Base-by-base conservation (phyloP, 768 basidiomycete genomes). In the Lenzites betulinus region DNA sequence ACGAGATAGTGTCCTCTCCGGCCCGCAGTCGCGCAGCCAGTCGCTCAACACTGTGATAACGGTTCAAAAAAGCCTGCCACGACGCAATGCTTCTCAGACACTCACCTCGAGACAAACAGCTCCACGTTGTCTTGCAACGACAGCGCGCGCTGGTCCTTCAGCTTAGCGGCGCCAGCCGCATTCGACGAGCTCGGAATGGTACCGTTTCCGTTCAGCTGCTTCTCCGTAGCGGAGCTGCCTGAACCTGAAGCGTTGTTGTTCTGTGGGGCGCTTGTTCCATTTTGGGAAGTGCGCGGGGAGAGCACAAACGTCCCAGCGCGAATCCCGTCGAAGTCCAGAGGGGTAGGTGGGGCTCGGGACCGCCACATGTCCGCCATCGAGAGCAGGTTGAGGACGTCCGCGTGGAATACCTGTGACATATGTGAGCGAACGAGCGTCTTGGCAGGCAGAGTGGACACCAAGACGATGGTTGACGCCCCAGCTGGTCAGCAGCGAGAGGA, bases 321-420 rank as follows among this genome's bases (percentile, higher is more conserved):
- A 65, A 98, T 93, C 2, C 76, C 73, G n/a, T 90, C 86, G 67
- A 88, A 94, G 59, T 91, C 86, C 26, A 99, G 82, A 1, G 95
- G 88, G 0, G 82, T 84, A 1, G 97, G 97, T 52, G 89, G 89
- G n/a, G 87, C 84, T 41, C 96, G 83, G 7, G 89, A 84, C 33
- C 87, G 87, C 97, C 97, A 99, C 95, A 99, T 98, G 67, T 98
- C 97, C 15, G 85, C 75, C 97, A 99, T 99, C 18, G 83, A 84
- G 30, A 99, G 79, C 0, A 99, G 80, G 57, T 96, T 93, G 51
- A 83, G 81, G 66, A 98, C 93, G 67, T 99, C 97, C 2, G 82
- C 72, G 56, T 87, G 81, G 79, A 95, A 99, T 18, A 97, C 92
- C 95, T 97, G 68, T 4, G 30, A 33, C 11, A 33, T 33, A 33